Percentiles rank a stretch among this genome's conserved stretches.
Conservation (phyloP, 164 flowering plant species). For the Echeveria elegans region DNA sequence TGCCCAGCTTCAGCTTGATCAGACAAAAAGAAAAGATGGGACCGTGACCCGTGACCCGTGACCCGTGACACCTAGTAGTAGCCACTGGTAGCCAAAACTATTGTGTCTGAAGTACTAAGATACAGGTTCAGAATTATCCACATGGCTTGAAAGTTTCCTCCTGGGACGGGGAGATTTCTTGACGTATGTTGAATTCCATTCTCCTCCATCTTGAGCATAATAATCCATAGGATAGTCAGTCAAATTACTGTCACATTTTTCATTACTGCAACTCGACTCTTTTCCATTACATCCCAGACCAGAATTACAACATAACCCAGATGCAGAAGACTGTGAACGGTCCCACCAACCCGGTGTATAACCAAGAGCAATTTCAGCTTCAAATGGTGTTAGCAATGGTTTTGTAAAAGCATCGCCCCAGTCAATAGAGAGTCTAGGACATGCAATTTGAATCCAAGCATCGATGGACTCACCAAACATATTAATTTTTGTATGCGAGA, state of each 20-base stretch:
- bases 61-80: too few relatives aligned
- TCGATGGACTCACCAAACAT: slow-evolving; percentile 83
- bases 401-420: slow-evolving; percentile 91
- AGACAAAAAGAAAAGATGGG: too few relatives aligned
- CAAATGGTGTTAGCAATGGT: slow-evolving; percentile 83
- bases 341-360: slow-evolving; percentile 89
- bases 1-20: too few relatives aligned
- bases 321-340: slow-evolving; percentile 13
- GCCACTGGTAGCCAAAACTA: too few relatives aligned
- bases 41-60: too few relatives aligned
- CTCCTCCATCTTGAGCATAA: slow-evolving; percentile 95
- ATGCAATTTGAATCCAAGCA: slow-evolving; percentile 98
- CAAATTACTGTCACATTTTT: slow-evolving; percentile 14
- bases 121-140: background rate
- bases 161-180: slow-evolving; percentile 38
- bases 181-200: slow-evolving; percentile 74
- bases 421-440: slow-evolving; percentile 90
- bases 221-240: slow-evolving; percentile 88
- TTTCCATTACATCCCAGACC: slow-evolving; percentile 17
- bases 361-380: slow-evolving; percentile 91
- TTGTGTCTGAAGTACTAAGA: background rate
- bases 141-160: background rate
- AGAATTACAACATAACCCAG: slow-evolving; percentile 12
- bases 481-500: slow-evolving; percentile 58
- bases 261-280: slow-evolving; percentile 30